Base-by-base conservation (phyloP, 2,329 filamentous ascomycete species). In the Venturia carpophila region DNA sequence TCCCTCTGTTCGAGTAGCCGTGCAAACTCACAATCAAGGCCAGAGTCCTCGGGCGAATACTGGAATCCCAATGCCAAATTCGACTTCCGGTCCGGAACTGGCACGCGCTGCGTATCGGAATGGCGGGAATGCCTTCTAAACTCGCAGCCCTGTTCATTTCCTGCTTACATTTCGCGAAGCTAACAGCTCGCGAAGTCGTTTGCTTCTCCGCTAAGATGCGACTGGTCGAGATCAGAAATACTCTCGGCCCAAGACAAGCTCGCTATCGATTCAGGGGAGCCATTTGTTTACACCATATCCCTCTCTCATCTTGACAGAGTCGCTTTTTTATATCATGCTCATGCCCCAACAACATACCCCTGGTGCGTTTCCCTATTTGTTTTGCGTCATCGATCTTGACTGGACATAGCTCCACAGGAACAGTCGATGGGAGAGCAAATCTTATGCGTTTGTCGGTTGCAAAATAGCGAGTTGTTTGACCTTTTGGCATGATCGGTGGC, bases 61-160 rank as follows among this genome's bases (percentile, higher is more conserved):
- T 47, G 43, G 34, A 21, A 24, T 24, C 61, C 7, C 34, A 42
- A 56, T 56, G 30, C 30, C 52, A 37, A 45, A 45, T 37, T 30
- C 61, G 13, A 19, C 21, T 7, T 49, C 37, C 5, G 52, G 41
- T 11, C 43, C 43, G 39, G 63, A 64, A 30, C 21, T 64, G 63
- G 37, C 17, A 34, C 39, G 47, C 13, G 63, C 49, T 15, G 47
- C n/a, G 37, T 64, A 60, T 24, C 47, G 49, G 21, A 45, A 64
- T 45, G 63, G 63, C 24, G 49, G 34, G n/a, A 64, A 60, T 42
- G 63, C 63, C n/a, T 64, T 64, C 52, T 64, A 52, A 27, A 64
- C n/a, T 27, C 10, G 24, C 24, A 27, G 17, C 39, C 43, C 13
- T 11, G 37, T 21, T 43, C 27, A 37, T 34, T 11, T n/a, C 37